Base-by-base conservation (phyloP, 805 yeast species). In the Ogataea sp. region DNA sequence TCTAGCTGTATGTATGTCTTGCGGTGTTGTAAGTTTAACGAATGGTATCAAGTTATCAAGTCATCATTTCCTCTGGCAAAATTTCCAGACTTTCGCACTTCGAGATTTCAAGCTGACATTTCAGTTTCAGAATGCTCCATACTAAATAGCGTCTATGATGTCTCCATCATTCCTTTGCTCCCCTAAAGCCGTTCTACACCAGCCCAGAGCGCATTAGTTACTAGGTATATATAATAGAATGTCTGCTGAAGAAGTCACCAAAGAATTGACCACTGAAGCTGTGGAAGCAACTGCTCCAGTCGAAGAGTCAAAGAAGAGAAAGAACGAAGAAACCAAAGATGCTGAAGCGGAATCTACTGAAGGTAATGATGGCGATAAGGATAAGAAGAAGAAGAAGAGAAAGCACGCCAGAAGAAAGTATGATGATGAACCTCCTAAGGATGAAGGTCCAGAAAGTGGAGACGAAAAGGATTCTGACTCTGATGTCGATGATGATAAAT, bases 401-500 rank as follows among this genome's bases (percentile, higher is more conserved):
- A 52, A 44, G 38, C 56, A 52, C 26, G 42, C 49, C 4, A 39
- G 51, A 32, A 48, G 50, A 38, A 48, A 45, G 15, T 51, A 52
- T 32, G 51, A 43, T 9, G 54, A 51, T 14, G 34, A 45, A 11
- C 44, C 44, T 16, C 47, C 46, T 28, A 46, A 48, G 13, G 50
- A 45, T n/a, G 43, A 47, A 3, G 52, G 46, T 18, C 59, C 52
- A 6, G 63, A 60, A 3, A 73, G 64, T 20, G 73, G 65, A 17
- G 46, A 44, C 3, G n/a, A n/a, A n/a, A 46, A 50, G 18, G 48
- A 49, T 9, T 55, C 48, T 64, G 43, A 73, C 37, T 46, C 64
- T 13, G 67, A 57, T 4, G 72, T 56, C 35, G 79, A 74, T 45
- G 80, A 71, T 32, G 75, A 73, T 43, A 51, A 70, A 35, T 68